Conservation (phyloP, 208 protist species). For the Leishmania tarentolae region DNA sequence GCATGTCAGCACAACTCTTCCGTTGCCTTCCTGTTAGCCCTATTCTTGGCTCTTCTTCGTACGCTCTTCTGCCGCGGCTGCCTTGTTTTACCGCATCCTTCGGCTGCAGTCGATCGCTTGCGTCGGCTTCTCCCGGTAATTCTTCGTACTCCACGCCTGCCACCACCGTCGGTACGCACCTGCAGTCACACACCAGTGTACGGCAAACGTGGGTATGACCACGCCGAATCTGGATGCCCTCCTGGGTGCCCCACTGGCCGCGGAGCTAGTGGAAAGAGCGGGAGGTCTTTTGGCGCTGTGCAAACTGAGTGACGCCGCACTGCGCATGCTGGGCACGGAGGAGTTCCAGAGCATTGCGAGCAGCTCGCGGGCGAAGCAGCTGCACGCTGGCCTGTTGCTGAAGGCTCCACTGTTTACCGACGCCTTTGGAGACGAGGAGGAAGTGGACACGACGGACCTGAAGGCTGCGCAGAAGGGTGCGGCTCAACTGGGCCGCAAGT, state of each 20-base stretch:
- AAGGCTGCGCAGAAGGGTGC: constrained; percentile 71
- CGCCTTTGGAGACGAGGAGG: constrained; percentile 57
- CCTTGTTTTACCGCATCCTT: background rate
- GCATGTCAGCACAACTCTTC: too few species aligned
- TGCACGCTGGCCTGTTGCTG: constrained; percentile 60
- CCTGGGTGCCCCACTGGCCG: constrained; percentile 46
- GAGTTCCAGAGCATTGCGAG: constrained; percentile 32
- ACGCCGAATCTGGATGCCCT: constrained; percentile 66
- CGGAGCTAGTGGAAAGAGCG: constrained; percentile 47
- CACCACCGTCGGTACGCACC: background rate
- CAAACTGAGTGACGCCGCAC: constrained; percentile 60
- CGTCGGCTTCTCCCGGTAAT: background rate
- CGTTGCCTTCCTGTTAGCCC: background rate
- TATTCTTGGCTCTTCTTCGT: background rate
- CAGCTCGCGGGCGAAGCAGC: constrained; percentile 38
- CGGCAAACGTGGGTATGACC: constrained; percentile 9
- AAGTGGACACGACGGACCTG: constrained; percentile 36
- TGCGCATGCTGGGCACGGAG: constrained; percentile 69
- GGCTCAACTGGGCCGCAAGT: constrained; percentile 67
- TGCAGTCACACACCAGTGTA: background rate
- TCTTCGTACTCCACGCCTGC: background rate
- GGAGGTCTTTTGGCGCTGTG: constrained; percentile 60
- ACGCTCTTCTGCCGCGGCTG: background rate
- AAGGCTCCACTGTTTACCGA: constrained; percentile 66
- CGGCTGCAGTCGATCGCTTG: background rate